Conservation (phyloP, 192 early-diverging fungal species). For the Allomyces macrogynus region DNA sequence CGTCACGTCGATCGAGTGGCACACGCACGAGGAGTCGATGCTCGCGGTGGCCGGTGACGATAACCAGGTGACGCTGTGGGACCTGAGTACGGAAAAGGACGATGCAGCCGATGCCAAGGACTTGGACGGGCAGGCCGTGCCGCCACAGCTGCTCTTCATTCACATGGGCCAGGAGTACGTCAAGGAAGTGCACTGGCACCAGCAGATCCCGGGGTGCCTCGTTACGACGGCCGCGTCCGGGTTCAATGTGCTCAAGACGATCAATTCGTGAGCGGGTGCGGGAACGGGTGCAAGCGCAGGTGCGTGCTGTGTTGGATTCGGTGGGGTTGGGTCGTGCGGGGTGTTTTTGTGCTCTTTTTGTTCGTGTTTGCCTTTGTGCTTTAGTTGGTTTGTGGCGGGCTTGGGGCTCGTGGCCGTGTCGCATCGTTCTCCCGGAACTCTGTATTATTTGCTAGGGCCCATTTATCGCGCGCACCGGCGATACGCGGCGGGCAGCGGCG, state of each 20-base stretch:
- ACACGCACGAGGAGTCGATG: slow-evolving; percentile 75
- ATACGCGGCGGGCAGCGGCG: too few relatives aligned
- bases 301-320: too few relatives aligned
- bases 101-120: slow-evolving; percentile 28
- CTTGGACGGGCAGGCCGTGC: slow-evolving; percentile 54
- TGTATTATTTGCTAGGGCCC: too few relatives aligned
- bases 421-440: too few relatives aligned
- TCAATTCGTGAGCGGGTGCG: slow-evolving; percentile 23
- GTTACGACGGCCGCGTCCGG: slow-evolving; percentile 67
- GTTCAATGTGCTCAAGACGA: slow-evolving; percentile 95
- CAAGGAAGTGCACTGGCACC: slow-evolving; percentile 96
- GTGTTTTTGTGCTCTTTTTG: too few relatives aligned
- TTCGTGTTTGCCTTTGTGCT: too few relatives aligned
- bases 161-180: slow-evolving; percentile 75
- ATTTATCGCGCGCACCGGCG: too few relatives aligned
- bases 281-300: too few relatives aligned
- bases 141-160: slow-evolving; percentile 67
- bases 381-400: too few relatives aligned
- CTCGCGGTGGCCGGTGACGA: slow-evolving; percentile 81
- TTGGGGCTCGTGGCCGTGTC: too few relatives aligned
- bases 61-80: slow-evolving; percentile 93
- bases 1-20: slow-evolving; percentile 95
- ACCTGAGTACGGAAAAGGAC: slow-evolving; percentile 89
- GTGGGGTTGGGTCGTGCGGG: too few relatives aligned
- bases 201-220: slow-evolving; percentile 76